Percentiles rank a stretch among this genome's conserved stretches.
Evolutionary conservation across 495 filamentous ascomycete species (phyloP).

Genomic region (Xylaria scruposa): DNA sequence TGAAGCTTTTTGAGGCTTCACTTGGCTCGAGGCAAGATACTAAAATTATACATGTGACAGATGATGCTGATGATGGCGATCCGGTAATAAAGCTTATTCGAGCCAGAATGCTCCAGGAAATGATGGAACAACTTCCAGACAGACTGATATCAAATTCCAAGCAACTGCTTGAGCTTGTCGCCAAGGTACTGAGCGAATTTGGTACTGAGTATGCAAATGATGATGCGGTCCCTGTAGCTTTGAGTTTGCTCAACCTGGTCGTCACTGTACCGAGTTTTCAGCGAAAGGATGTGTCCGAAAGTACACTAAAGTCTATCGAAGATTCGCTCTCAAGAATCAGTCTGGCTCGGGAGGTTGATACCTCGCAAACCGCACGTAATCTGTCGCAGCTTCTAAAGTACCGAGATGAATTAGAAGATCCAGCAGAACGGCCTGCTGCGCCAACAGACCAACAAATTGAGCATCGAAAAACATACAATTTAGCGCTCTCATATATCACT

Average conservation of each 20-base stretch:
- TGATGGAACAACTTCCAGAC: constrained; percentile 71
- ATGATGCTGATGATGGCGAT: constrained; percentile 49
- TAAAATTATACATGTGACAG: constrained; percentile 35
- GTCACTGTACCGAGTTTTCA: constrained; percentile 68
- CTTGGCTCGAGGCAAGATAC: constrained; percentile 44
- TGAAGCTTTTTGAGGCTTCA: constrained; percentile 68
- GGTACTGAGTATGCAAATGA: constrained; percentile 50
- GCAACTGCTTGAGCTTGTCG: constrained; percentile 61
- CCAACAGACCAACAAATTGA: constrained; percentile 58
- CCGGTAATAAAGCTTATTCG: constrained; percentile 57
- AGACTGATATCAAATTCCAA: constrained; percentile 37
- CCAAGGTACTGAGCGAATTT: constrained; percentile 64
- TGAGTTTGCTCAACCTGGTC: constrained; percentile 72
- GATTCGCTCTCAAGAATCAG: constrained; percentile 54
- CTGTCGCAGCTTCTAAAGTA: constrained; percentile 64
- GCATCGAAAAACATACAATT: constrained; percentile 72
- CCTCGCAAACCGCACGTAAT: constrained; percentile 61
- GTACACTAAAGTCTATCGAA: constrained; percentile 59
- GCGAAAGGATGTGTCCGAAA: constrained; percentile 52
- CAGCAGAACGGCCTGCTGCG: constrained; percentile 38
- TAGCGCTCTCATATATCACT: constrained; percentile 76
- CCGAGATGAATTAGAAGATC: constrained; percentile 55
- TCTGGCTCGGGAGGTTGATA: constrained; percentile 36
- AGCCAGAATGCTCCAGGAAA: constrained; percentile 68
- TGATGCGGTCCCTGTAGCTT: constrained; percentile 63